Base-by-base conservation (phyloP, 1,284 basidiomycete species). In the Coriolopsis trogii region DNA sequence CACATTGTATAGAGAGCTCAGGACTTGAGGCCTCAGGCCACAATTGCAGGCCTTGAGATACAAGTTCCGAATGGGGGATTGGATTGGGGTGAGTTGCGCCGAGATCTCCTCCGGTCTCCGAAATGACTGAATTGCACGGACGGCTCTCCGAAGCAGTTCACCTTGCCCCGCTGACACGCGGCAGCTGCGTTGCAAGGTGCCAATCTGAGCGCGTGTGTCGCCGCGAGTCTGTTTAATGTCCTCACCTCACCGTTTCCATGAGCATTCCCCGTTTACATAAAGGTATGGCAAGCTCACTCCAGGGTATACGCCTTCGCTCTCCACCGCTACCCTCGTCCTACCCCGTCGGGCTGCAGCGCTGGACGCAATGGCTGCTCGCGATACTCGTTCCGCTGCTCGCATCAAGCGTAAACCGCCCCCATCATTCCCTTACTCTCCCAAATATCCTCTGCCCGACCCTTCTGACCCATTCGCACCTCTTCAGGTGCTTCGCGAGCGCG, bases 401-500 rank as follows among this genome's bases (percentile, higher is more conserved):
- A 58, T 81, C 61, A 78, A 68, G 61, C 77, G 80, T 38, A 81
- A 81, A 59, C 78, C 77, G 1, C 65, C 77, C 1, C 79, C 79
- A 2, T 49, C 64, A 18, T 70, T 78, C 55, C 72, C 74, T 38
- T 63, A 70, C 53, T 69, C 71, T 3, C 63, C 71, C 40, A 70
- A 74, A 42, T 83, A 82, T 62, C 81, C 81, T 9, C 62, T 67
- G 3, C 79, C 79, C 23, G 80, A 84, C 63, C 80, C 80, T 16
- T 57, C 54, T 18, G 79, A 83, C 61, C 81, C 80, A 1, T 82
- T 82, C 60, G 79, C 76, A 1, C 75, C 81, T 5, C 72, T 83
- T 28, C 77, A 74, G 63, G 74, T 75, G 9, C 67, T 83, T 15
- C 74, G 80, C 36, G 61, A 66, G 40, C 67, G 70, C 37, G 67